Evolutionary conservation across 441 rosid genomes (phyloP), one percentile per base, ranked within the genome.

Genomic region (Erodium trifolium): DNA sequence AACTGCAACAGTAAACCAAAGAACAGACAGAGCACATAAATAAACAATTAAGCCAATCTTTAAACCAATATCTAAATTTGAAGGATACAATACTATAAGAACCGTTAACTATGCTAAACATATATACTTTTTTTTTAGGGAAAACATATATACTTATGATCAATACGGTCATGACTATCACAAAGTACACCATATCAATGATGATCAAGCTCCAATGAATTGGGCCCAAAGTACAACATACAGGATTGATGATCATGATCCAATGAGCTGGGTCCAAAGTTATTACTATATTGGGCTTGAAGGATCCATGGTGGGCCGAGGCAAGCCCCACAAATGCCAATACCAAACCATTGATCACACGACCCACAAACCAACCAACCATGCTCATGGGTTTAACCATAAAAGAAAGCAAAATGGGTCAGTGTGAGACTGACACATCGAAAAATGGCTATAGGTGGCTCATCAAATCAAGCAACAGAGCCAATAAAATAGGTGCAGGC

Each of bases 1-100:
- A 92, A 89, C 95, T 89, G 87, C 80, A 72, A 47, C 23, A 19
- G 63, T 41, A 29, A 63, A 51, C 5, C 8, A 37, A 37, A 37
- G 41, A 37, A 4, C 41, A 37, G 8, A 37, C 8, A 37, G 41
- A 37, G 41, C 41, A 37, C 41, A 37, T 7, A 37, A 37, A 37
- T 37, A 37, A 37, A 37, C 41, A 37, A 7, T 7, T 5, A 37
- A 37, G 6, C 41, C 41, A 37, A 37, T 37, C 41, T 4, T 35
- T 5, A 35, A 3, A 5, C 39, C 39, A 5, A 35, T 0, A 0
- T 35, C 41, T 3, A 37, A 37, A 37, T 37, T 37, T 37, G 8
- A 37, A 37, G 41, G 41, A 41, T 39, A 5, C 47, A 41, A 1
- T 41, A 41, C 34, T 31, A 31, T 31, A 31, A 31, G 34, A 31